Percentiles rank a stretch among this genome's conserved stretches.
Evolutionary conservation across 1,139 yeast species (phyloP).

Genomic region (Scheffersomyces insectosa): DNA sequence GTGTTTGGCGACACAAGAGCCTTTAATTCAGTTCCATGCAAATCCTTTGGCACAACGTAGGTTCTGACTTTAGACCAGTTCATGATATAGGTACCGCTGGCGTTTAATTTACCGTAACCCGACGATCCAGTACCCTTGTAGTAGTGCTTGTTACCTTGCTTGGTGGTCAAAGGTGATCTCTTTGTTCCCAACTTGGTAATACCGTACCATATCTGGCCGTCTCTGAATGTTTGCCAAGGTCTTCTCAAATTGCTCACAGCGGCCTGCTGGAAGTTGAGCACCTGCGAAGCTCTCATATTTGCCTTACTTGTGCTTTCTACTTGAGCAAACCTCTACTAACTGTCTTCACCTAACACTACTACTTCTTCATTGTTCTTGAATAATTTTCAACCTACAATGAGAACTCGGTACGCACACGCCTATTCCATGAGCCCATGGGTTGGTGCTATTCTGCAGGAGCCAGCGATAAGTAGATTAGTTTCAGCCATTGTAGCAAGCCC

Average conservation of each 20-base stretch:
- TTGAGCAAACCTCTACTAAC: too few species aligned
- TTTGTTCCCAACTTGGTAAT: constrained; percentile 74
- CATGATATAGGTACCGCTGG: constrained; percentile 71
- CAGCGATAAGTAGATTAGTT: too few species aligned
- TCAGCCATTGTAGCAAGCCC: too few species aligned
- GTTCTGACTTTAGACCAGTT: constrained; percentile 89
- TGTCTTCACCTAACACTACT: too few species aligned
- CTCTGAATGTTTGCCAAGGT: constrained; percentile 87
- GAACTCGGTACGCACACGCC: too few species aligned
- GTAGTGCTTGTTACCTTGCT: constrained; percentile 90
- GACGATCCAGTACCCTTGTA: constrained; percentile 96
- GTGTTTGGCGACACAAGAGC: constrained; percentile 73
- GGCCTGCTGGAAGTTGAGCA: constrained; percentile 56
- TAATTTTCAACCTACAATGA: too few species aligned
- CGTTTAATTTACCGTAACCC: constrained; percentile 83
- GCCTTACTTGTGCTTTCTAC: neutral
- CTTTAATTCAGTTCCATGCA: constrained; percentile 49
- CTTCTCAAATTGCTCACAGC: constrained; percentile 58
- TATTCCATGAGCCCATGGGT: too few species aligned
- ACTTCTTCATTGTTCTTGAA: too few species aligned
- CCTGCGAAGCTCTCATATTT: constrained; percentile 56
- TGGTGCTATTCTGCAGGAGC: too few species aligned
- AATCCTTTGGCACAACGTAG: constrained; percentile 73
- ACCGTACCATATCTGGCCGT: constrained; percentile 86
- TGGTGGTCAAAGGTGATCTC: constrained; percentile 83